Conservation (phyloP, 73 alveolate genomes). For the Symbiodinium pilosum region DNA sequence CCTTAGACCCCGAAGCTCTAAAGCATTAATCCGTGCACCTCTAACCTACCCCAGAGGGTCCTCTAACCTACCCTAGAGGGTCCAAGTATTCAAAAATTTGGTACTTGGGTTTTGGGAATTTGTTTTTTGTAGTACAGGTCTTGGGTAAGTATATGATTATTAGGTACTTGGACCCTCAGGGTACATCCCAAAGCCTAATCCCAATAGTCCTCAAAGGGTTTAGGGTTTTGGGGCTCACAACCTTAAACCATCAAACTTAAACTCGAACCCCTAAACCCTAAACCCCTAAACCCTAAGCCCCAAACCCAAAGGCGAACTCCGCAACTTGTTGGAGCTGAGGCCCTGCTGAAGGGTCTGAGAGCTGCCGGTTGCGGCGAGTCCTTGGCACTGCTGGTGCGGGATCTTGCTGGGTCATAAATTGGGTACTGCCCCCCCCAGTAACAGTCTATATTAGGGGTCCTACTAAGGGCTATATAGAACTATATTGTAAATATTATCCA, state of each 20-base stretch:
- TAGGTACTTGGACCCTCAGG: background rate
- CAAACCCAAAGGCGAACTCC: no score
- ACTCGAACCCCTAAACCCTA: no score
- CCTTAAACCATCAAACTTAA: no score
- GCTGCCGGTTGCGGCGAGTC: constrained; percentile 67
- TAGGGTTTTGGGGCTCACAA: no score
- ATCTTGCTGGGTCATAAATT: no score
- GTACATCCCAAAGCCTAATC: no score
- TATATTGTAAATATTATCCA: no score
- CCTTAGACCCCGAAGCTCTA: background rate
- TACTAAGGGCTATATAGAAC: no score
- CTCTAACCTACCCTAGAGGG: background rate
- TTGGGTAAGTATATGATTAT: background rate
- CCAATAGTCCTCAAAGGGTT: no score
- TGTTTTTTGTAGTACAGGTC: background rate
- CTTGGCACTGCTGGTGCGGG: constrained; percentile 26
- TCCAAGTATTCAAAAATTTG: background rate
- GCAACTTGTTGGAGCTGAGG: background rate
- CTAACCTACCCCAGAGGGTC: background rate
- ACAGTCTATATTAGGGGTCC: no score
- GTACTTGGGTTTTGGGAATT: background rate
- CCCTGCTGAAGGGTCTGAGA: constrained; percentile 27
- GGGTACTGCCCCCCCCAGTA: no score
- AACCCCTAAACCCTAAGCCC: no score
- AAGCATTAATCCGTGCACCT: background rate